Percentiles rank a stretch among this genome's conserved stretches.
These are phyloP conservation scores for Nakazawaea wyomingensis DNA, from an alignment of 805 yeast species.

Conservation along the genomic window DNA sequence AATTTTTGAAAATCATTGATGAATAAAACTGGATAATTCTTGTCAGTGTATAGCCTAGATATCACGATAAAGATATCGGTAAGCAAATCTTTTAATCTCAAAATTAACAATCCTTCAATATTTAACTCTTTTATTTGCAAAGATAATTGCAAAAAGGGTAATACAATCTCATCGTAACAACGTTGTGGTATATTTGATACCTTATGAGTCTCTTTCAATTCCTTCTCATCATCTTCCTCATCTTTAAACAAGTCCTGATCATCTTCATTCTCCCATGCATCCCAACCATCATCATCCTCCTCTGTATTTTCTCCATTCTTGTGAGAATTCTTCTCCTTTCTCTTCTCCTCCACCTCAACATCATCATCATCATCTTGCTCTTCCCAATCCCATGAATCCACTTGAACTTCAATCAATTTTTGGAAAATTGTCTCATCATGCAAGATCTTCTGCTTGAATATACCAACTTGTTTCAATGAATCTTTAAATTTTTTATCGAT, in stretches of 20 bases:
- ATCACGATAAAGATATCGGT: constrained; percentile 22
- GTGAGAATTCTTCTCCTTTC: constrained; percentile 3
- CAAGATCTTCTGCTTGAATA: neutral
- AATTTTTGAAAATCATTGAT: constrained; percentile 26
- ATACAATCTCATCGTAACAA: constrained; percentile 18
- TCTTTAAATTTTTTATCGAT: constrained; percentile 12
- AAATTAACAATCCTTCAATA: constrained; percentile 19
- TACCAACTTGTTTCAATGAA: neutral
- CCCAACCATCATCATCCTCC: constrained; percentile 19
- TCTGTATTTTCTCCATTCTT: too few species aligned
- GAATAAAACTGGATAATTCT: constrained; percentile 23
- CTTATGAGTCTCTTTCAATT: constrained; percentile 14
- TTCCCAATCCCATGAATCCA: constrained; percentile 10
- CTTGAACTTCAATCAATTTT: neutral
- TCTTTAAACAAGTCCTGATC: constrained; percentile 22
- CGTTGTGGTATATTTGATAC: constrained; percentile 8
- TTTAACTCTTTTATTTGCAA: constrained; percentile 15
- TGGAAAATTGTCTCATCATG: neutral
- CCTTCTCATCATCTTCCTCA: neutral
- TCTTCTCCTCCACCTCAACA: neutral
- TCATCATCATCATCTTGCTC: constrained; percentile 11
- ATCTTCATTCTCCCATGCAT: constrained; percentile 20
- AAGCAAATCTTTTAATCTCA: constrained; percentile 23
- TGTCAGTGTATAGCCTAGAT: constrained; percentile 14
- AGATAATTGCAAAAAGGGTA: constrained; percentile 14